Conservation (phyloP, 495 filamentous ascomycete genomes). For the Talaromyces borbonicus region DNA sequence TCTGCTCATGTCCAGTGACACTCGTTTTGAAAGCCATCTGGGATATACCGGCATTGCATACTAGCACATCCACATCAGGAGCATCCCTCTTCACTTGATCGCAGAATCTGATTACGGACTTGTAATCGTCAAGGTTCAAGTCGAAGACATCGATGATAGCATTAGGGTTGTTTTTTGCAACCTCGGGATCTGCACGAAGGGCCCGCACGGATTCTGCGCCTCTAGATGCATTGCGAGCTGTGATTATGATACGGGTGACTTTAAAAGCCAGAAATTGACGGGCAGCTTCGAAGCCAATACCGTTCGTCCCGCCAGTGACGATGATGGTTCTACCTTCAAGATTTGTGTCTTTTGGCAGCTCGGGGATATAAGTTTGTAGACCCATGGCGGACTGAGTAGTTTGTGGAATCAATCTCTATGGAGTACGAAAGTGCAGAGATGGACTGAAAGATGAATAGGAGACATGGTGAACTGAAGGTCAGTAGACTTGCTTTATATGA, state of each 20-base stretch:
- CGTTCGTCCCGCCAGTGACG: constrained; percentile 44
- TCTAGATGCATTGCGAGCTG: constrained; percentile 14
- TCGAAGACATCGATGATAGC: constrained; percentile 10
- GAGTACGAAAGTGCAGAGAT: not conserved
- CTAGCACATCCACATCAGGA: constrained; percentile 12
- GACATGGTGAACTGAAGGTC: not conserved
- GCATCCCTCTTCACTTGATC: constrained; percentile 10
- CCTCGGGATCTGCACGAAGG: constrained; percentile 10
- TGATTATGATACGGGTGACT: constrained; percentile 16
- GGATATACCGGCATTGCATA: constrained; percentile 14
- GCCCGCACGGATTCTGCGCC: constrained; percentile 14
- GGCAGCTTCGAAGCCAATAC: constrained; percentile 41
- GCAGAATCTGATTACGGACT: constrained; percentile 9
- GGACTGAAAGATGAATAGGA: not conserved
- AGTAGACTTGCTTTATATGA: not conserved
- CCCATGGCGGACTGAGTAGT: not conserved
- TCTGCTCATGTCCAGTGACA: constrained; percentile 15
- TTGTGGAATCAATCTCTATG: not conserved
- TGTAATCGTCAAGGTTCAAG: constrained; percentile 16
- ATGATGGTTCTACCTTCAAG: constrained; percentile 32
- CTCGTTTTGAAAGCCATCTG: constrained; percentile 10
- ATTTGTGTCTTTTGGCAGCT: not conserved
- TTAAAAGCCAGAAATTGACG: constrained; percentile 20
- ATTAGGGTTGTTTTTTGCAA: constrained; percentile 2
- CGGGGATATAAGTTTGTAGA: not conserved